Evolutionary conservation across 306 rosid genomes (phyloP).

Genomic region (Quercus cerris): DNA sequence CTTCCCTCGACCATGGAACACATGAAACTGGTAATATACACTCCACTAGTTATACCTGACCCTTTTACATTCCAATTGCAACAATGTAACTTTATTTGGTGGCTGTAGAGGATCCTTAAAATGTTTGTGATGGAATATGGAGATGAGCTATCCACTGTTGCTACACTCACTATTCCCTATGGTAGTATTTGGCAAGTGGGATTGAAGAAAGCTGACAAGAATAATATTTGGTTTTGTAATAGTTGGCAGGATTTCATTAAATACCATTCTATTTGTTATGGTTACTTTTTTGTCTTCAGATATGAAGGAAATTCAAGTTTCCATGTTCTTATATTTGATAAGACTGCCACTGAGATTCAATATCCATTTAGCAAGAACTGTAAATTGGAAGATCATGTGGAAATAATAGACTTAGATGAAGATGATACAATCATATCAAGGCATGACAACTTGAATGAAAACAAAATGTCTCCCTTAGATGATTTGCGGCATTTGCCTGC

Average conservation of each 20-base stretch:
- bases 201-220: background rate
- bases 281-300: slow-evolving; percentile 18
- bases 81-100: background rate
- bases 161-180: slow-evolving; percentile 7
- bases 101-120: slow-evolving; percentile 1
- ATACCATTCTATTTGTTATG: slow-evolving; percentile 6
- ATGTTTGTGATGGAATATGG: slow-evolving; percentile 4
- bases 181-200: slow-evolving; percentile 23
- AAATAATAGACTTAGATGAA: background rate
- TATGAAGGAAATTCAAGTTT: slow-evolving; percentile 24
- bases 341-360: slow-evolving; percentile 18
- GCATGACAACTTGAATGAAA: background rate
- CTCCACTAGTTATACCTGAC: background rate
- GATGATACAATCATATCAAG: background rate
- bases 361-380: slow-evolving; percentile 5
- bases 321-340: slow-evolving; percentile 19
- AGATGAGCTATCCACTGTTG: background rate
- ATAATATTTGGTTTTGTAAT: background rate
- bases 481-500: too few species aligned
- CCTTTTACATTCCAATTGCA: too few species aligned
- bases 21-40: background rate
- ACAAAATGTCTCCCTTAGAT: background rate
- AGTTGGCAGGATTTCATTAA: slow-evolving; percentile 15
- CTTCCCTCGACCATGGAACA: background rate
- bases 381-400: background rate